These are phyloP conservation scores for Trichoderma semiorbis DNA, from an alignment of 2,329 filamentous ascomycete species.

Conservation along the genomic window DNA sequence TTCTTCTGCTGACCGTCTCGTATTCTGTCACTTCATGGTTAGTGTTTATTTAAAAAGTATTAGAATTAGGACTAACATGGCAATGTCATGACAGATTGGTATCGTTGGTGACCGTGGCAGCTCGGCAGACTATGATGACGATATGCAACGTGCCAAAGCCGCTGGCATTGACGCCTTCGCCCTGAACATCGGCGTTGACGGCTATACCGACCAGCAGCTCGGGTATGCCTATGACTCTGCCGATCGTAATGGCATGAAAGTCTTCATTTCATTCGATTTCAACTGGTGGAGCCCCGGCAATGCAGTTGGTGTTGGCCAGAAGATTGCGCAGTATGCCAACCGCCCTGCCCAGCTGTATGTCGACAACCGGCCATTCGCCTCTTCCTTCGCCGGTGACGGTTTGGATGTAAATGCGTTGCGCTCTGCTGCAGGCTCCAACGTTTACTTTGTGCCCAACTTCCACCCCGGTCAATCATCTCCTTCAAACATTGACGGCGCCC, in stretches of 20 bases:
- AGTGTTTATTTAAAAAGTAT: background rate
- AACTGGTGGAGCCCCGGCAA: constrained; percentile 42
- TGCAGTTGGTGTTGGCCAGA: constrained; percentile 40
- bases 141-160: constrained; percentile 44
- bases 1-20: constrained; percentile 19
- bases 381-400: constrained; percentile 49
- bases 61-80: background rate
- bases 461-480: constrained; percentile 38
- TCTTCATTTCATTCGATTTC: constrained; percentile 56
- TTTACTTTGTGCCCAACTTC: constrained; percentile 51
- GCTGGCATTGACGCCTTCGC: constrained; percentile 48
- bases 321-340: constrained; percentile 44
- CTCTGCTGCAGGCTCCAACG: constrained; percentile 38
- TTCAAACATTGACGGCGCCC: constrained; percentile 42
- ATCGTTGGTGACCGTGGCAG: constrained; percentile 40
- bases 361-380: constrained; percentile 49
- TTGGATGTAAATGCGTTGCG: constrained; percentile 41
- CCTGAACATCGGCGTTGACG: constrained; percentile 46
- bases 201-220: constrained; percentile 43
- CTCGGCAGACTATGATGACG: constrained; percentile 43
- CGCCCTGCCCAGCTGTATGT: constrained; percentile 46
- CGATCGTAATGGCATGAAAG: constrained; percentile 45
- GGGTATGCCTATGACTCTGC: constrained; percentile 47
- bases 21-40: constrained; percentile 45
- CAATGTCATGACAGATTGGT: background rate